Evolutionary conservation across 1,139 yeast genomes (phyloP), one percentile per base, ranked within the genome.

Genomic region (Kodamaea ohmeri): DNA sequence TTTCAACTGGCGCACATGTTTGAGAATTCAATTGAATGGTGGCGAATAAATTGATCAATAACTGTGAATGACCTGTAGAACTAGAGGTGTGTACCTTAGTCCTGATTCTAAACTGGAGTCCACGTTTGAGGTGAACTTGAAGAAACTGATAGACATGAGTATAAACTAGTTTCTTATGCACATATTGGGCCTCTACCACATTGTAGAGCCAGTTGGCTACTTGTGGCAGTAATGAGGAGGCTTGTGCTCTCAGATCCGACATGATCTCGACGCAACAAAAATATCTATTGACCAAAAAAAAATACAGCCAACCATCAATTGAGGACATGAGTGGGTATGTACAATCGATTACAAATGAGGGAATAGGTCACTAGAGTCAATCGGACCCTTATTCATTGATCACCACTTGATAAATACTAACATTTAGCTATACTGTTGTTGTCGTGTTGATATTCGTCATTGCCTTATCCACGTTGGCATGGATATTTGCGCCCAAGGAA

Each of bases 351-450:
- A 13, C 6, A 9, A 24, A 13, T 11, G 25, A n/a, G n/a, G 12
- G n/a, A 24, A 9, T 24, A 20, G 6, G 22, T 11, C 13, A 9
- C n/a, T 24, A 13, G 9, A 7, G 8, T 7, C 22, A 9, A 20
- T n/a, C n/a, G n/a, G n/a, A n/a, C n/a, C n/a, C n/a, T 20, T 9
- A 20, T 20, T 9, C 22, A 7, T 24, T n/a, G n/a, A n/a, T n/a
- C n/a, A n/a, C n/a, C n/a, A 9, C 22, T 9, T 20, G 22, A 3
- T 17, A 33, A 21, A 5, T 39, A 47, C 50, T 44, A 49, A 56
- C 60, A 32, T 12, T n/a, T 46, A 81, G 95, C 43, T 84, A 81
- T 75, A 78, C 87, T 39, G 95, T 88, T 43, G 66, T 88, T 41
- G 69, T 77, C 42, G 86, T 80, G 31, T 70, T 88, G 43, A 55